phyloP scores from a whole-genome alignment of 352 stramenopile genomes.

The Globisporangium paddicum region DNA sequence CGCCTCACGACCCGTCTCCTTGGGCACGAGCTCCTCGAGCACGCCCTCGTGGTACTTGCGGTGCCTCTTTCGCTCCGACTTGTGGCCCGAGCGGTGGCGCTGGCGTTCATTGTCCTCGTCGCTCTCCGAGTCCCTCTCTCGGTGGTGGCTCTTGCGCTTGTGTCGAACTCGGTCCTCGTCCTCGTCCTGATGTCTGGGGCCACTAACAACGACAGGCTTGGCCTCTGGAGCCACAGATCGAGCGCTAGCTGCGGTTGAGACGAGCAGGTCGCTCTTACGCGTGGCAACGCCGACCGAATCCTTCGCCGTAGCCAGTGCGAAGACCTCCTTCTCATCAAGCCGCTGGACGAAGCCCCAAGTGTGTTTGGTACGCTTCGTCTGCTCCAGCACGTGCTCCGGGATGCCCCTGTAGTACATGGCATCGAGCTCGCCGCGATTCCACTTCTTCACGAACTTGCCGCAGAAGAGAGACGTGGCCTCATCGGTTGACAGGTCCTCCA shows the following conservation, averaged over 20 bases:
- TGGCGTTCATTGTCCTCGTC: constrained; percentile 17
- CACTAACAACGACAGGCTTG: background rate
- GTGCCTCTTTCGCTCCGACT: constrained; percentile 28
- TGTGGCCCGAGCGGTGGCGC: constrained; percentile 15
- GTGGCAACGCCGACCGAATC: constrained; percentile 71
- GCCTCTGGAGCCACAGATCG: background rate
- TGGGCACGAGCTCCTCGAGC: constrained; percentile 57
- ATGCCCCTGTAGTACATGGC: constrained; percentile 66
- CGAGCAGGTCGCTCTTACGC: constrained; percentile 44
- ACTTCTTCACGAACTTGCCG: constrained; percentile 51
- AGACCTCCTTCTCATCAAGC: constrained; percentile 53
- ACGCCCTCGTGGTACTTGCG: constrained; percentile 35
- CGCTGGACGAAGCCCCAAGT: constrained; percentile 58
- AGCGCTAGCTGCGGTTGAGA: background rate
- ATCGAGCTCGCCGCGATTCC: constrained; percentile 52
- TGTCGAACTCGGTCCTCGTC: background rate
- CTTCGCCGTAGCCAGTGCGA: constrained; percentile 54
- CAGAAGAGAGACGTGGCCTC: constrained; percentile 50
- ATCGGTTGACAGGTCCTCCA: constrained; percentile 66
- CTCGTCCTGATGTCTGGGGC: background rate
- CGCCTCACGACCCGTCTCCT: constrained; percentile 59
- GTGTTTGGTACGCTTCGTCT: constrained; percentile 66
- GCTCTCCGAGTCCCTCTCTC: constrained; percentile 18
- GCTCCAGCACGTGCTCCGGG: constrained; percentile 55
- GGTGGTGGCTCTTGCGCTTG: constrained; percentile 1